Evolutionary conservation across 306 rosid genomes (phyloP), one percentile per base, ranked within the genome.

Genomic region (Datisca glomerata): DNA sequence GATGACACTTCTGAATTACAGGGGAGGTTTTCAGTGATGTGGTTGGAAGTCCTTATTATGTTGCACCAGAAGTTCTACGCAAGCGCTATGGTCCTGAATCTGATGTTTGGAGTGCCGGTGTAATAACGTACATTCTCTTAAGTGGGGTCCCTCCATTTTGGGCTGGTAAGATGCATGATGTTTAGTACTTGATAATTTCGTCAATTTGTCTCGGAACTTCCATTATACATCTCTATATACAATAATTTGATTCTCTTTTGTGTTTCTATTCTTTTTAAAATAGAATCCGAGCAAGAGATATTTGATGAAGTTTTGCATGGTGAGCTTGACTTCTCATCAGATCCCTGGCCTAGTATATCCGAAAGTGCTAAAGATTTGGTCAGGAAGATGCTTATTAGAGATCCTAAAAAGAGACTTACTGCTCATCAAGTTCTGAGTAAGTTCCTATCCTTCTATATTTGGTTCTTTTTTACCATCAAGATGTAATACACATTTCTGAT

Each of bases 91-190:
- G 84, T 43, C 79, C 72, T 1, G 79, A 75, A 61, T 51, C 72
- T 10, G 84, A 75, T 57, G 79, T 75, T 19, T 75, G 79, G 79
- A 75, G 84, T 60, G 84, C 84, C 0, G 84, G 84, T 33, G 79
- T 75, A 47, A 67, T 75, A 49, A 47, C 67, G 50, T 71, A 75
- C 73, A 75, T 75, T 49, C 59, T 75, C 46, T 60, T 75, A 41
- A 62, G 82, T 56, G 82, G 82, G 27, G 68, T 64, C 69, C 84
- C 84, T n/a, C 84, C 84, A 47, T 75, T 75, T 53, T 75, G 84
- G 84, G 84, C 72, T 0, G 84, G 84, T 75, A 66, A 35, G 3
- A 13, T n/a, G 1, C 3, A 7, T 29, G 3, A 29, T 3, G 3
- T 7, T 29, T n/a, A 29, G 12, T 1, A 39, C 12, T 18, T 14